phyloP scores from a whole-genome alignment of 2,329 filamentous ascomycete genomes.

The Penicillium freii region DNA sequence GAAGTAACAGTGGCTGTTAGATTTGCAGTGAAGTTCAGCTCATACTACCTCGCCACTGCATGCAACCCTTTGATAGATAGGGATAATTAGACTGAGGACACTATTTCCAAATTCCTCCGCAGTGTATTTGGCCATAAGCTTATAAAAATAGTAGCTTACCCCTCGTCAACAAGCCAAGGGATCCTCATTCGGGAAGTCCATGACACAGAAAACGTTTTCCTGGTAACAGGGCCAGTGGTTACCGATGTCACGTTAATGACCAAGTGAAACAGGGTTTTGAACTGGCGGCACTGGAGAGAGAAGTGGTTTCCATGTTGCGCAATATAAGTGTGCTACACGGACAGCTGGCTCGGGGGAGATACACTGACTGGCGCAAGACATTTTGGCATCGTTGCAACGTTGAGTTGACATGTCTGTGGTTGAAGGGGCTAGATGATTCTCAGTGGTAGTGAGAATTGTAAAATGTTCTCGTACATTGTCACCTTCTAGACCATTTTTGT shows the following conservation, averaged over 20 bases:
- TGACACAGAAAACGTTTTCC: background rate
- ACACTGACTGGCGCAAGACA: background rate
- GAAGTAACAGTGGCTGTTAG: background rate
- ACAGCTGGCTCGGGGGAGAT: background rate
- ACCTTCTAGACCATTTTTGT: background rate
- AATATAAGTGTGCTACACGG: background rate
- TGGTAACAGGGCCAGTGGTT: background rate
- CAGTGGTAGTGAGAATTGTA: background rate
- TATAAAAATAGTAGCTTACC: background rate
- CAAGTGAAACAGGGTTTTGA: background rate
- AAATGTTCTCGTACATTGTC: background rate
- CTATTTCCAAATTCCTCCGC: background rate
- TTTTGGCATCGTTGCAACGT: conserved; percentile 1
- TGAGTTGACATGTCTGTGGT: background rate
- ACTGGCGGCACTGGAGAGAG: background rate
- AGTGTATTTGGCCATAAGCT: background rate
- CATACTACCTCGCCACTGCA: conserved; percentile 5
- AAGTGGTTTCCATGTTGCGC: background rate
- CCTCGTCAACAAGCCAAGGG: background rate
- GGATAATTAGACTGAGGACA: too few species aligned
- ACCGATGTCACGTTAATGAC: background rate
- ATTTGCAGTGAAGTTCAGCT: background rate
- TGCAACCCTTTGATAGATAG: conserved; percentile 5
- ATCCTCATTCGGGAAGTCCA: background rate
- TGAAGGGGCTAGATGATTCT: background rate